phyloP scores from a whole-genome alignment of 768 basidiomycete species.

The Lactarius evosmus region DNA sequence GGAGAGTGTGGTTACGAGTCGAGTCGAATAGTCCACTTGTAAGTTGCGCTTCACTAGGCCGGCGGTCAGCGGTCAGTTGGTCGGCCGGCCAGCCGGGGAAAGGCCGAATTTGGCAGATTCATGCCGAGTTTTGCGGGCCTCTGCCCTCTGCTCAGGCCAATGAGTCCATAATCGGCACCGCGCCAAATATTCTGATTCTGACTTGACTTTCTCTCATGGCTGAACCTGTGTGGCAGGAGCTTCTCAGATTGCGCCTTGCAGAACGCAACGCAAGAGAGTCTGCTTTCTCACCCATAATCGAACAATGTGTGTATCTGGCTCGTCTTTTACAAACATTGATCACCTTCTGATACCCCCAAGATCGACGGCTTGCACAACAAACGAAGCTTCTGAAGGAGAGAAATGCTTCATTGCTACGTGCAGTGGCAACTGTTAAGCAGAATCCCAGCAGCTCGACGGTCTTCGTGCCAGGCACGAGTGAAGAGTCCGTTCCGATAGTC shows the following conservation, averaged over 20 bases:
- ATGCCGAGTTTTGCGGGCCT: too few relatives aligned
- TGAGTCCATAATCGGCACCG: not conserved
- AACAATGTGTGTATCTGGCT: constrained; percentile 71
- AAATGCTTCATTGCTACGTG: constrained; percentile 83
- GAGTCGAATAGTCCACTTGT: not conserved
- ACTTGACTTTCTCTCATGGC: constrained; percentile 48
- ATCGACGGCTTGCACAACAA: constrained; percentile 88
- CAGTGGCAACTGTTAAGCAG: constrained; percentile 67
- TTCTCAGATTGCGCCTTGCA: constrained; percentile 70
- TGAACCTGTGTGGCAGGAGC: constrained; percentile 83
- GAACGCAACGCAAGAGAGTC: constrained; percentile 82
- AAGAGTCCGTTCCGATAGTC: constrained; percentile 59
- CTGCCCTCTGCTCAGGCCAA: not conserved
- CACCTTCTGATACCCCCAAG: constrained; percentile 40
- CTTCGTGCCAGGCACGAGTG: constrained; percentile 55
- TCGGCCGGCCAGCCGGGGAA: not conserved
- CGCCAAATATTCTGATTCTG: constrained; percentile 8
- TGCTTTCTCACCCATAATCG: constrained; percentile 79
- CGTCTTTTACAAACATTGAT: constrained; percentile 26
- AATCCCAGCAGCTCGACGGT: constrained; percentile 63
- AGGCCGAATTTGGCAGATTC: too few relatives aligned
- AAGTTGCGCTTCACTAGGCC: not conserved
- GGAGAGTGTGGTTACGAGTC: constrained; percentile 17
- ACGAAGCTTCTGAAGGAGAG: constrained; percentile 89
- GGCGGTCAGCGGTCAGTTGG: not conserved